phyloP scores from a whole-genome alignment of 2,329 filamentous ascomycete species.

The Fusarium nygamai region DNA sequence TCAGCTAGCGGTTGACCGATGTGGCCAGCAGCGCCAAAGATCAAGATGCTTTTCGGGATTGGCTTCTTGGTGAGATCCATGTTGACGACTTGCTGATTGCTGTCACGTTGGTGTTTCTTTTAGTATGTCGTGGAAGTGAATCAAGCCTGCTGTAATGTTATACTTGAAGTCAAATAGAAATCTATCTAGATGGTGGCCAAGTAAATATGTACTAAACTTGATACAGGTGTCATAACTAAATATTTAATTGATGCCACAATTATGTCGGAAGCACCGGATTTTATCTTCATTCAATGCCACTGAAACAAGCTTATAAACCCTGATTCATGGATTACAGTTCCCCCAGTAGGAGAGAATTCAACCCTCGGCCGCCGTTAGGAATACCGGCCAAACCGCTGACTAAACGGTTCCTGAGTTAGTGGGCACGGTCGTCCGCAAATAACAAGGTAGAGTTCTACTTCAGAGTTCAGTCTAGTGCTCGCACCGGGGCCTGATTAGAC shows the following conservation, averaged over 20 bases:
- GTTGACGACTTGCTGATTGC: accelerated
- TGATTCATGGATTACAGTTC: accelerated
- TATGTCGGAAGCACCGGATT: accelerated
- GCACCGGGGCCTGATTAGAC: background rate
- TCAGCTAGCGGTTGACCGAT: background rate
- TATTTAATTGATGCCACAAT: accelerated
- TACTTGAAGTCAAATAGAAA: too few species aligned
- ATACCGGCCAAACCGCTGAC: background rate
- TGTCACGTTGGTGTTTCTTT: accelerated
- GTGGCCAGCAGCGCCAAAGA: background rate
- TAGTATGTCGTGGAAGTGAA: accelerated
- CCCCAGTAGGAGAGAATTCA: accelerated
- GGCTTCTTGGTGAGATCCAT: background rate
- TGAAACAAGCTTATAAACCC: background rate
- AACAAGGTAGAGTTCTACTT: too few species aligned
- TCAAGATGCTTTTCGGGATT: background rate
- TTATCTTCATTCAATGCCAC: accelerated
- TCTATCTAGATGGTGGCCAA: background rate
- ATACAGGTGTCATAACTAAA: accelerated
- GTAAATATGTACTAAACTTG: background rate
- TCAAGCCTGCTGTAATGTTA: background rate
- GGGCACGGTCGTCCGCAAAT: background rate
- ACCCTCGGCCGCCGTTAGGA: background rate
- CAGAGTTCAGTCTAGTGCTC: too few species aligned
- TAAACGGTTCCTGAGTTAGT: background rate